Evolutionary conservation across 495 filamentous ascomycete species (phyloP).

Genomic region (Aspergillus egyptiacus): DNA sequence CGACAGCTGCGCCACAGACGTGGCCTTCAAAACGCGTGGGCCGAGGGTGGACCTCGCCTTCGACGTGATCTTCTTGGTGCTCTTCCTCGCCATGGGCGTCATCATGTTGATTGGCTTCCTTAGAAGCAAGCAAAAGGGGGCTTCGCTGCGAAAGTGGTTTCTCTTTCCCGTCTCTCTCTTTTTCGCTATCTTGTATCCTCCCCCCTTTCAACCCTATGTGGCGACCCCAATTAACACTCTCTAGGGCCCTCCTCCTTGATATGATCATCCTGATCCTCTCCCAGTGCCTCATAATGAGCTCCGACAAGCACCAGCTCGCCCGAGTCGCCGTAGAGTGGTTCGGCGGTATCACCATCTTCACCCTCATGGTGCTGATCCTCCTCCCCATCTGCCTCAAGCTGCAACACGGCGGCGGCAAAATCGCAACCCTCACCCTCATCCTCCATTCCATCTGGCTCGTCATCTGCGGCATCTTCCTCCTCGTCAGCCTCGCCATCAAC

Average conservation of each 20-base stretch:
- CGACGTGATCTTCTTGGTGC: slow-evolving; percentile 15
- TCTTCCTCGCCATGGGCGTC: slow-evolving; percentile 7
- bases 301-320: not conserved
- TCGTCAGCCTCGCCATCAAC: slow-evolving; percentile 6
- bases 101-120: not conserved
- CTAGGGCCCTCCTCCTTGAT: slow-evolving; percentile 6
- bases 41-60: slow-evolving; percentile 10
- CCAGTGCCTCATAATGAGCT: slow-evolving; percentile 11
- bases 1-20: not conserved
- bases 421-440: slow-evolving; percentile 6
- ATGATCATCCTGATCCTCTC: slow-evolving; percentile 9
- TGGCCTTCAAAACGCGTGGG: slow-evolving; percentile 1
- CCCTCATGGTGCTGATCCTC: slow-evolving; percentile 12
- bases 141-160: slow-evolving; percentile 7
- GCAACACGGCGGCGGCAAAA: slow-evolving; percentile 1
- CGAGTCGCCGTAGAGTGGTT: slow-evolving; percentile 9
- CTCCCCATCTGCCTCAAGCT: slow-evolving; percentile 16
- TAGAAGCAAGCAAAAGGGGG: slow-evolving; percentile 7
- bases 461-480: slow-evolving; percentile 9
- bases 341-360: not conserved
- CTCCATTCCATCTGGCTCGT: slow-evolving; percentile 5
- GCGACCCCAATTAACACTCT: not conserved
- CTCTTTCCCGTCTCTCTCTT: slow-evolving; percentile 7
- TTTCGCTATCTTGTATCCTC: slow-evolving; percentile 11
- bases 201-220: not conserved